Percentiles rank a stretch among this genome's conserved stretches.
These are phyloP conservation scores for Deinandra increscens DNA, from an alignment of 129 eudicot species.

Conservation along the genomic window DNA sequence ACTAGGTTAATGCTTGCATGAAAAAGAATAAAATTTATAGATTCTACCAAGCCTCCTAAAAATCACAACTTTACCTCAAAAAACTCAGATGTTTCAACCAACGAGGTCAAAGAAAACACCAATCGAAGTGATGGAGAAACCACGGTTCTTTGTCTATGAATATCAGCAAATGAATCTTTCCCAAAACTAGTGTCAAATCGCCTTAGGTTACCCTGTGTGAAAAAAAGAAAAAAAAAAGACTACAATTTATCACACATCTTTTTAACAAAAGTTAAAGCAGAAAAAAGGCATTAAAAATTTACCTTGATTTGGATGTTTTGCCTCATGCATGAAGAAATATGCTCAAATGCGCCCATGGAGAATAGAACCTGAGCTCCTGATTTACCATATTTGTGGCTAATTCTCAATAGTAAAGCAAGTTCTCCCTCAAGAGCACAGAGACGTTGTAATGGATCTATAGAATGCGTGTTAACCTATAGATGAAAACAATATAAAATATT, in stretches of 20 bases:
- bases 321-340: conserved; percentile 72
- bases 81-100: conserved; percentile 80
- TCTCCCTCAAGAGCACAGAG: conserved; percentile 84
- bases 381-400: conserved; percentile 85
- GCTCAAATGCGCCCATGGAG: conserved; percentile 91
- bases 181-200: conserved; percentile 51
- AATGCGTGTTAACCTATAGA: conserved; percentile 59
- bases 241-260: neutral
- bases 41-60: conserved; percentile 1
- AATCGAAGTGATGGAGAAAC: conserved; percentile 80
- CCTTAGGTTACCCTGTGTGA: conserved; percentile 61
- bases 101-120: conserved; percentile 81
- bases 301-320: conserved; percentile 79
- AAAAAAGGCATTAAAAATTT: neutral
- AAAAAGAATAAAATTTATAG: neutral
- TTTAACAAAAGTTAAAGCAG: neutral
- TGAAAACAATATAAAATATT: neutral
- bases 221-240: neutral
- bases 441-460: conserved; percentile 76
- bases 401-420: conserved; percentile 76
- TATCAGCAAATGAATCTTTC: conserved; percentile 48
- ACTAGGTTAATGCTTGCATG: neutral
- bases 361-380: conserved; percentile 87
- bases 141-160: conserved; percentile 68
- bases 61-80: conserved; percentile 55